Percentiles rank a stretch among this genome's conserved stretches.
Evolutionary conservation across 2,329 filamentous ascomycete species (phyloP).

Genomic region (Verticillium klebahnii): DNA sequence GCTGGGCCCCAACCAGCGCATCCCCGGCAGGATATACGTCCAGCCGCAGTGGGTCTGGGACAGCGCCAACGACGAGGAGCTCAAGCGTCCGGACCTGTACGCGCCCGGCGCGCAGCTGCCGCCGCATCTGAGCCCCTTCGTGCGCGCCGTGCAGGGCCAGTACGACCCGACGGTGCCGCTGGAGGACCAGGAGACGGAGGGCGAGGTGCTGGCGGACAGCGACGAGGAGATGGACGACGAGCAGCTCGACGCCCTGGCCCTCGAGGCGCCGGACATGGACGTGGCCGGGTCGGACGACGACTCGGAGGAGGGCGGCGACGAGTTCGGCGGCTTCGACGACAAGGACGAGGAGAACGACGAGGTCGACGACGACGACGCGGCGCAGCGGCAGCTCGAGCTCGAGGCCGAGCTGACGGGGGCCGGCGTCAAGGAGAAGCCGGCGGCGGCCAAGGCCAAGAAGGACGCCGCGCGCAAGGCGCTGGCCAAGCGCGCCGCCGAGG

Average conservation of each 20-base stretch:
- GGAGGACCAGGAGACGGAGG: conserved; percentile 83
- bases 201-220: conserved; percentile 70
- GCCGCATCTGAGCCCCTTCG: conserved; percentile 93
- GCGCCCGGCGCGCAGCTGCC: conserved; percentile 85
- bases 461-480: conserved; percentile 67
- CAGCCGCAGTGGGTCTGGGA: conserved; percentile 99
- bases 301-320: conserved; percentile 37
- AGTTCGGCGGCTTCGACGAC: conserved; percentile 48
- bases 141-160: conserved; percentile 77
- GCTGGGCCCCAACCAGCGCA: conserved; percentile 60
- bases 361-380: conserved; percentile 55
- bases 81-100: conserved; percentile 83
- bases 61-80: conserved; percentile 84
- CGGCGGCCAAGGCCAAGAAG: conserved; percentile 58
- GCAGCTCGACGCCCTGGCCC: conserved; percentile 31
- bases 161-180: conserved; percentile 88
- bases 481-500: conserved; percentile 65
- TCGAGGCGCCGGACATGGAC: conserved; percentile 43
- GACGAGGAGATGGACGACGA: conserved; percentile 47
- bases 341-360: conserved; percentile 30
- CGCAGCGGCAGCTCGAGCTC: conserved; percentile 80
- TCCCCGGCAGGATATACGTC: conserved; percentile 88
- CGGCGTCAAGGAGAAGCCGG: conserved; percentile 44
- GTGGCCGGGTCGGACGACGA: conserved; percentile 45
- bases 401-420: conserved; percentile 85